phyloP scores from a whole-genome alignment of 495 filamentous ascomycete genomes.

The Tirmania nivea region DNA sequence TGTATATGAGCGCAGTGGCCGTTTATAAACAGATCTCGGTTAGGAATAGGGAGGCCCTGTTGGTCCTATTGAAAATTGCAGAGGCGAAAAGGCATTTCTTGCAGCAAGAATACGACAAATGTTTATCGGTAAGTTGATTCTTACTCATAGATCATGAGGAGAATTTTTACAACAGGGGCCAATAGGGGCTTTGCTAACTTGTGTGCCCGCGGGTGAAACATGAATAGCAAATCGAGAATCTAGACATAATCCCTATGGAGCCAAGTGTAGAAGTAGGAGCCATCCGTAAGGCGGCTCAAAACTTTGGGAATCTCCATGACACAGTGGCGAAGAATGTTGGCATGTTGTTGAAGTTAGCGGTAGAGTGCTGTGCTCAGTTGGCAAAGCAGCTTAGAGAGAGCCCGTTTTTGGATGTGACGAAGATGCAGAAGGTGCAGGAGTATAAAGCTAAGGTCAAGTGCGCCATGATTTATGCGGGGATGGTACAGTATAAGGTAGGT shows the following conservation, averaged over 20 bases:
- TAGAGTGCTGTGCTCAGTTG: slow-evolving; percentile 57
- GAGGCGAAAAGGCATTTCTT: slow-evolving; percentile 52
- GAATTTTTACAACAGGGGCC: too few relatives aligned
- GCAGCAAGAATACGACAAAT: slow-evolving; percentile 46
- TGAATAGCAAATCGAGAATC: slow-evolving; percentile 42
- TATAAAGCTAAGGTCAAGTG: slow-evolving; percentile 62
- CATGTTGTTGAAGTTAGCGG: slow-evolving; percentile 78
- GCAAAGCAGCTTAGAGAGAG: slow-evolving; percentile 41
- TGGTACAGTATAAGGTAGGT: slow-evolving; percentile 64
- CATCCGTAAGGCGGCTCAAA: slow-evolving; percentile 53
- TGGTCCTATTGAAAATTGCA: slow-evolving; percentile 53
- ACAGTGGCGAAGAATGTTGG: slow-evolving; percentile 69
- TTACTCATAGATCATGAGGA: background rate
- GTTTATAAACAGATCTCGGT: slow-evolving; percentile 14
- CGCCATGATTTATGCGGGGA: slow-evolving; percentile 80
- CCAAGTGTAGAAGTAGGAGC: slow-evolving; percentile 43
- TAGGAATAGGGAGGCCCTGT: slow-evolving; percentile 46
- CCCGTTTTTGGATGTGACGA: slow-evolving; percentile 52
- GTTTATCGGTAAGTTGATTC: slow-evolving; percentile 51
- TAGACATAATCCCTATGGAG: slow-evolving; percentile 57
- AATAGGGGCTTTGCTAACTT: background rate
- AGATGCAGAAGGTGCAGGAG: slow-evolving; percentile 42
- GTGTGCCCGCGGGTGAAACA: background rate
- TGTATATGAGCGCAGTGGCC: slow-evolving; percentile 34
- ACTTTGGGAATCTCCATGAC: slow-evolving; percentile 50